Percentiles rank a stretch among this genome's conserved stretches.
Conservation (phyloP, 129 eudicot genomes). For the Lactuca sativa region DNA sequence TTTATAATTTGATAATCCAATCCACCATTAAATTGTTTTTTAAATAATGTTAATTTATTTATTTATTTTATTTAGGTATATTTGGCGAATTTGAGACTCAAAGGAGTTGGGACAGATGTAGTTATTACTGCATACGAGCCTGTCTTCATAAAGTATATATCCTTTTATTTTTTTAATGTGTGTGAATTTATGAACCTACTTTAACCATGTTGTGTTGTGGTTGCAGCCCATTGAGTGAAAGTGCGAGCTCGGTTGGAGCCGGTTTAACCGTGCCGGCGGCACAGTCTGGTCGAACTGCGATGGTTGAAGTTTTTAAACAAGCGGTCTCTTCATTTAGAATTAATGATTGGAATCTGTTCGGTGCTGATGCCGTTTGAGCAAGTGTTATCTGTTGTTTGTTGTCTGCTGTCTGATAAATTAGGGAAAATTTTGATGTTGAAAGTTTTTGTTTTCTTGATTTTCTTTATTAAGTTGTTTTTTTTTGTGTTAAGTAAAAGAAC, state of each 20-base stretch:
- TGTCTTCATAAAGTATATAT: conserved; percentile 62
- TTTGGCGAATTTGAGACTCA: conserved; percentile 86
- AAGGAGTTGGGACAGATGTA: conserved; percentile 83
- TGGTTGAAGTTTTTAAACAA: conserved; percentile 70
- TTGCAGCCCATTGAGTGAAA: conserved; percentile 88
- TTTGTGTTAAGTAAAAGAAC: not conserved
- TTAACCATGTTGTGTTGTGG: conserved; percentile 13
- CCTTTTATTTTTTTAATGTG: not conserved
- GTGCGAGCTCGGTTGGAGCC: conserved; percentile 84
- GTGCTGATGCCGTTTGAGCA: conserved; percentile 29
- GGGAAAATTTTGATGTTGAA: not conserved
- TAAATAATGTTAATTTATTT: not conserved
- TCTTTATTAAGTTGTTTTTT: no score
- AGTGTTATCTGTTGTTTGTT: not conserved
- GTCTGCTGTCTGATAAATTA: no score
- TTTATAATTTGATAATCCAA: conserved; percentile 13
- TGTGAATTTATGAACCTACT: conserved; percentile 1
- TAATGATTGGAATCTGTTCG: conserved; percentile 79
- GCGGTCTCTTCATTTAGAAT: conserved; percentile 77
- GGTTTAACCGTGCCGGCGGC: conserved; percentile 79
- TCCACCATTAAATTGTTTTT: not conserved
- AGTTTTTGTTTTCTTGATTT: not conserved
- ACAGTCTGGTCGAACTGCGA: conserved; percentile 61
- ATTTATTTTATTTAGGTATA: conserved; percentile 51
- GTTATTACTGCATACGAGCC: conserved; percentile 90